Conservation (phyloP, 1,284 basidiomycete species). For the Marasmius sp. region DNA sequence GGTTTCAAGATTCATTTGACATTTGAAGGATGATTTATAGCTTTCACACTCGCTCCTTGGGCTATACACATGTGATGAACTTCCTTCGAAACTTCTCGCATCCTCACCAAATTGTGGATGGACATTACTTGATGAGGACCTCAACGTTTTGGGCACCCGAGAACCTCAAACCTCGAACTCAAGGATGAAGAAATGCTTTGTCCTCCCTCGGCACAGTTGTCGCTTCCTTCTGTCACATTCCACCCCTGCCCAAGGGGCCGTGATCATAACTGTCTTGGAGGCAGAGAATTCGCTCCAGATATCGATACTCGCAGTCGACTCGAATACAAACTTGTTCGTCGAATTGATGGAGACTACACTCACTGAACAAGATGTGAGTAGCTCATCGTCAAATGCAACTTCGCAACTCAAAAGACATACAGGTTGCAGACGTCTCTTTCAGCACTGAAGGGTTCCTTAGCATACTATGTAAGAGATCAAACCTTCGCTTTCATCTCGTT, state of each 20-base stretch:
- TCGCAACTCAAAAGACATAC: background rate
- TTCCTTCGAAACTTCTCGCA: slow-evolving; percentile 41
- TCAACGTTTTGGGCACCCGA: slow-evolving; percentile 38
- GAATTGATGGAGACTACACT: slow-evolving; percentile 24
- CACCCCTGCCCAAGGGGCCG: slow-evolving; percentile 26
- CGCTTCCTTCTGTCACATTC: slow-evolving; percentile 39
- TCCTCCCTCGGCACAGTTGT: slow-evolving; percentile 43
- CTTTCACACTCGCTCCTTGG: slow-evolving; percentile 41
- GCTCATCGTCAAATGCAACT: background rate
- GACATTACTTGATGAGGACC: slow-evolving; percentile 42
- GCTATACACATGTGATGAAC: slow-evolving; percentile 44
- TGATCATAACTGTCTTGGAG: slow-evolving; percentile 29
- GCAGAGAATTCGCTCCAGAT: slow-evolving; percentile 19
- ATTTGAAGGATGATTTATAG: slow-evolving; percentile 27
- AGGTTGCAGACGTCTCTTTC: slow-evolving; percentile 38
- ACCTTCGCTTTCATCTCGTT: background rate
- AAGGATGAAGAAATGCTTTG: slow-evolving; percentile 40
- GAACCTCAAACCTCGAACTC: slow-evolving; percentile 23
- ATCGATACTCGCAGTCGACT: slow-evolving; percentile 24
- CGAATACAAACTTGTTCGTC: slow-evolving; percentile 17
- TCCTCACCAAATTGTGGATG: slow-evolving; percentile 47
- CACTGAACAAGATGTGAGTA: slow-evolving; percentile 24
- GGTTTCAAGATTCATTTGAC: slow-evolving; percentile 5
- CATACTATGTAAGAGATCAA: slow-evolving; percentile 42
- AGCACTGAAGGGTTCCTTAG: slow-evolving; percentile 49